These are phyloP conservation scores for Magnolia officinalis DNA, from an alignment of 164 flowering plant species.

Conservation along the genomic window DNA sequence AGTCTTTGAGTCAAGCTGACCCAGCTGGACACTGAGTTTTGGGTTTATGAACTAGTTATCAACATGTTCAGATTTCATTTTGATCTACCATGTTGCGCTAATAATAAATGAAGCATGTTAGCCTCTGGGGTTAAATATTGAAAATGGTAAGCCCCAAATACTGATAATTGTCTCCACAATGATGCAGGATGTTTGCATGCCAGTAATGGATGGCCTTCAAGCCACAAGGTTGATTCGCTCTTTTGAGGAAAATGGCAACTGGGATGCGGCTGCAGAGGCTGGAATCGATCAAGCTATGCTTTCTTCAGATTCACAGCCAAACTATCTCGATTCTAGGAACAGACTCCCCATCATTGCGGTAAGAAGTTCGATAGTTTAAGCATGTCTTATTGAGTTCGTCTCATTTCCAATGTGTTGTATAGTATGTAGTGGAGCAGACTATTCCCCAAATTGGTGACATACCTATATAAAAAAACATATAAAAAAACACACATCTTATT, in stretches of 20 bases:
- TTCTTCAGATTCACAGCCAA: slow-evolving; percentile 23
- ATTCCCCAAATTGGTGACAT: no score
- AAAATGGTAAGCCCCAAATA: neutral
- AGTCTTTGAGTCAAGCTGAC: neutral
- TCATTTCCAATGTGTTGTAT: neutral
- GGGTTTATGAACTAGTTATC: neutral
- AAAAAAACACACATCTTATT: neutral
- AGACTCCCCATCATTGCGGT: slow-evolving; percentile 84
- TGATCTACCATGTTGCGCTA: neutral
- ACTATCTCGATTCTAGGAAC: slow-evolving; percentile 22
- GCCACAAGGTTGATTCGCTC: slow-evolving; percentile 87
- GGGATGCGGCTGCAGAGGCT: slow-evolving; percentile 78
- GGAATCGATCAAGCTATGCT: slow-evolving; percentile 45
- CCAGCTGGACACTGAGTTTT: neutral
- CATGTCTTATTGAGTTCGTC: neutral
- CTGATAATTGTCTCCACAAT: neutral
- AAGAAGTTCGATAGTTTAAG: slow-evolving; percentile 18
- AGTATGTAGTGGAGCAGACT: no score
- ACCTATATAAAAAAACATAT: no score
- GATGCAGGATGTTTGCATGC: slow-evolving; percentile 95
- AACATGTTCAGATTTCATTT: neutral
- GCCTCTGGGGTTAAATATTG: neutral
- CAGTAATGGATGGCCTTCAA: slow-evolving; percentile 94
- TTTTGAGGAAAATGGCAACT: slow-evolving; percentile 82
- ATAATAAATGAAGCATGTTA: no score